phyloP scores from a whole-genome alignment of 371 early-diverging fungal genomes.

The Rhizopus stolonifer region DNA sequence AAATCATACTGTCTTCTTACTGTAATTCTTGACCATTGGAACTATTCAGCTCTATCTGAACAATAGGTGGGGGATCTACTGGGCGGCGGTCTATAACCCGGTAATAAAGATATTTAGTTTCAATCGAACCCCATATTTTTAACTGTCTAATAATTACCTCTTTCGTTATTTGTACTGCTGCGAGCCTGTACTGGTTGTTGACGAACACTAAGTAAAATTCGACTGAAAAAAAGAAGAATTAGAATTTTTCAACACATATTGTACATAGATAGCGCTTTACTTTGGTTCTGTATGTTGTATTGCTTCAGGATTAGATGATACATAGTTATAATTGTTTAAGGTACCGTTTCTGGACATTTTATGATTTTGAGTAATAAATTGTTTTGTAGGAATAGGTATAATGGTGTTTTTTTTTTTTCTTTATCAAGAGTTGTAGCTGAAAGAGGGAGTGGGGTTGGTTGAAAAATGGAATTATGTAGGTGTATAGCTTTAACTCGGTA shows the following conservation, averaged over 20 bases:
- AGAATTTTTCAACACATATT: not conserved
- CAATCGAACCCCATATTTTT: not conserved
- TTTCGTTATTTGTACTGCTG: constrained; percentile 30
- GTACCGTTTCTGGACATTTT: constrained; percentile 23
- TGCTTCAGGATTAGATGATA: constrained; percentile 13
- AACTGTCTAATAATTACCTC: constrained; percentile 24
- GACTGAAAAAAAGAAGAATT: constrained; percentile 1
- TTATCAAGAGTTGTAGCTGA: not conserved
- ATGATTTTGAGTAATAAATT: not conserved
- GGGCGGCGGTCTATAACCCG: constrained; percentile 27
- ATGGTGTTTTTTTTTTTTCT: no score
- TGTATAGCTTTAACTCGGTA: not conserved
- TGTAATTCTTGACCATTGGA: constrained; percentile 22
- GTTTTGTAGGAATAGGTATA: not conserved
- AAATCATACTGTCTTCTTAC: not conserved
- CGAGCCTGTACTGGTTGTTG: constrained; percentile 30
- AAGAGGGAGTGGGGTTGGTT: not conserved
- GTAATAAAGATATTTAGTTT: not conserved
- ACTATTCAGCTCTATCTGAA: constrained; percentile 22
- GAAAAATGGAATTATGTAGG: not conserved
- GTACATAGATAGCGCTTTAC: constrained; percentile 8
- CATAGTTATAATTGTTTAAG: constrained; percentile 15
- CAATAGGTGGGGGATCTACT: constrained; percentile 32
- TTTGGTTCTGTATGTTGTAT: constrained; percentile 16
- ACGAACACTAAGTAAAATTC: constrained; percentile 25